These are phyloP conservation scores for Saccharum hybrid DNA, from an alignment of 202 grass and related monocot species.

Conservation along the genomic window DNA sequence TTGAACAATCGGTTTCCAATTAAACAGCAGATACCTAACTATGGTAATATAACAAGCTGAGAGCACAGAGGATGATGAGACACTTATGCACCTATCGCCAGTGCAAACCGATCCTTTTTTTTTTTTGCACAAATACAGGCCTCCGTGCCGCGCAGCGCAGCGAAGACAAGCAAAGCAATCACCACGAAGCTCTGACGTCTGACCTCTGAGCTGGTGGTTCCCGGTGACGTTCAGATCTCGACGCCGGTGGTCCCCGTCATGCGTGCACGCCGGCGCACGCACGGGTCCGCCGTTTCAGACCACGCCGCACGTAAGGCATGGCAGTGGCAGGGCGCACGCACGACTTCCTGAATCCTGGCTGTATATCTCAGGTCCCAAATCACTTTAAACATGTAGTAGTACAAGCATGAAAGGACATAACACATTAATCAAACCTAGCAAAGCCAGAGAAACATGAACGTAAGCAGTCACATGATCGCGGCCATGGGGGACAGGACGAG, in stretches of 20 bases:
- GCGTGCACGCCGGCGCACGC: neutral
- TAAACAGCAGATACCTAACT: neutral
- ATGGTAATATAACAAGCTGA: constrained; percentile 1
- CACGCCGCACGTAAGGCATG: too few species aligned
- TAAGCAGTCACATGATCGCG: neutral
- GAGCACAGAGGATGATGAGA: neutral
- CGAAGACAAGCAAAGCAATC: neutral
- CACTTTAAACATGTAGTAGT: neutral
- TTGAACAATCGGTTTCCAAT: neutral
- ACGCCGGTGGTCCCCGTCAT: constrained; percentile 32
- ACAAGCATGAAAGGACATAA: neutral
- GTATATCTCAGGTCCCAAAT: neutral
- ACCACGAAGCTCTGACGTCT: neutral
- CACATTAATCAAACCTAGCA: neutral
- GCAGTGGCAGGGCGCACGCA: too few species aligned
- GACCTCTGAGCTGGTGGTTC: constrained; percentile 16
- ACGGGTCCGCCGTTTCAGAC: too few species aligned
- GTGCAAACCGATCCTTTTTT: neutral
- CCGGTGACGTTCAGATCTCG: constrained; percentile 26
- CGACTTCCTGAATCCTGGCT: neutral
- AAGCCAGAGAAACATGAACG: neutral
- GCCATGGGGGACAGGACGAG: constrained; percentile 34
- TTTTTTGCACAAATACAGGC: neutral
- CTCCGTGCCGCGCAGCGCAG: neutral
- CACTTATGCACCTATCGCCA: neutral